Evolutionary conservation across 306 rosid species (phyloP).

Genomic region (Clitoria ternatea): DNA sequence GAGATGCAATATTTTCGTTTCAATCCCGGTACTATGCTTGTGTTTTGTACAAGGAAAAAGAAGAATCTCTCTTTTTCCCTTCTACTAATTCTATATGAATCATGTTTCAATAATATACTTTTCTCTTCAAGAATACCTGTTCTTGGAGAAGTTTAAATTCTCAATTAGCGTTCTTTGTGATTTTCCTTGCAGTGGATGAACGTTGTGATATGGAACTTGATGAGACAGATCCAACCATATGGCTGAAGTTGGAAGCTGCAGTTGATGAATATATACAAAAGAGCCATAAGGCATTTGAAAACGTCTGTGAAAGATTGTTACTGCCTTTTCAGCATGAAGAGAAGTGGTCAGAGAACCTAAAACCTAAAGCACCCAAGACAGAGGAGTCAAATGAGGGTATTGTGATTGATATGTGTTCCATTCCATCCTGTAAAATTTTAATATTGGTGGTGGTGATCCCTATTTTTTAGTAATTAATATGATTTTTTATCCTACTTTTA

Average conservation of each 20-base stretch:
- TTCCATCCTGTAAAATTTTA: constrained; percentile 14
- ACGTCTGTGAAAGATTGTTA: constrained; percentile 79
- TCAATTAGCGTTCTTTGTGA: constrained; percentile 24
- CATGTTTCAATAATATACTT: constrained; percentile 16
- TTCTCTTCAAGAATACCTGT: neutral
- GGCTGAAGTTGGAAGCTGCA: constrained; percentile 88
- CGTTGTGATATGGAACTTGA: constrained; percentile 99
- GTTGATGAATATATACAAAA: constrained; percentile 74
- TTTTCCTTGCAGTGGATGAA: constrained; percentile 75
- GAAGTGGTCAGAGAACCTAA: constrained; percentile 66
- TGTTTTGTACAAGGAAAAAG: constrained; percentile 11
- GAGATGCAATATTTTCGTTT: constrained; percentile 91
- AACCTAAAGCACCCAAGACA: constrained; percentile 42
- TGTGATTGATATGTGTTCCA: constrained; percentile 29
- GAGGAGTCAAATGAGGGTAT: constrained; percentile 59
- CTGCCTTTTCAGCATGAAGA: constrained; percentile 80
- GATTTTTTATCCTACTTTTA: constrained; percentile 20
- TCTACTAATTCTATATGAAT: too few relatives aligned
- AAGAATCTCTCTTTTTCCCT: constrained; percentile 10
- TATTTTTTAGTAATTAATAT: too few relatives aligned
- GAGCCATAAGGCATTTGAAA: constrained; percentile 59
- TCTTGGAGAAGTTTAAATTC: constrained; percentile 32
- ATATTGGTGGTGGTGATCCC: too few relatives aligned
- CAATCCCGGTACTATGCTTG: constrained; percentile 73
- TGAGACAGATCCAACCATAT: constrained; percentile 94